Evolutionary conservation across 2,329 filamentous ascomycete genomes (phyloP), one percentile per base, ranked within the genome.

Genomic region (Ophiostoma ulmi): DNA sequence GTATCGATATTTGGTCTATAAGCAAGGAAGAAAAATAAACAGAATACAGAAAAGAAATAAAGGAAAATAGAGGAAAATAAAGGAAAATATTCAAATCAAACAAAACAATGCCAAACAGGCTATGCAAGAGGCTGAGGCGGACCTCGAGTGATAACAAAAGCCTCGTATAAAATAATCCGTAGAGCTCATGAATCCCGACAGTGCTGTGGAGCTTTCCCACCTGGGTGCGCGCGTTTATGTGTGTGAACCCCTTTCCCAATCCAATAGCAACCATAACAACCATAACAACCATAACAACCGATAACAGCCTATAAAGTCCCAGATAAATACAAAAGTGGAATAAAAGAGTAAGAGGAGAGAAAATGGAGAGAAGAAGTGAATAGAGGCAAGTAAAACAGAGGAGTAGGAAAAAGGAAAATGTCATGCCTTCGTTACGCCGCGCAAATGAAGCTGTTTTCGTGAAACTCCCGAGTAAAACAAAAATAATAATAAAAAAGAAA

Each of bases 391-490:
- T n/a, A 26, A 68, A 64, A 35, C 4, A 6, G 4, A n/a, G 1
- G 31, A 31, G 31, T 31, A 31, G 31, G 31, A 14, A 31, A 69
- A 39, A 17, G 5, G 17, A 39, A 39, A 61, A 55, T 26, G 66
- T 61, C 36, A 65, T 70, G 31, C 26, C 36, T 61, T 68, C 66
- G 39, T 36, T 71, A 71, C 66, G 63, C 70, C 70, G 52, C 61
- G 70, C 66, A 65, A 58, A 67, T 17, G 35, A 36, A 38, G 61
- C 61, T 26, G 17, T 65, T 69, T 22, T 14, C 48, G 68, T 36
- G 38, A 66, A 70, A 66, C 44, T 52, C n/a, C 52, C 0, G 3
- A 26, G 11, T 11, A 58, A 26, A 48, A 41, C 22, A 70, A 31
- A 55, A 61, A 17, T 1, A 17, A 41, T 1, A 55, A 17, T 52